phyloP scores from a whole-genome alignment of 2,329 filamentous ascomycete genomes.

The Myriosclerotinia scirpicola region DNA sequence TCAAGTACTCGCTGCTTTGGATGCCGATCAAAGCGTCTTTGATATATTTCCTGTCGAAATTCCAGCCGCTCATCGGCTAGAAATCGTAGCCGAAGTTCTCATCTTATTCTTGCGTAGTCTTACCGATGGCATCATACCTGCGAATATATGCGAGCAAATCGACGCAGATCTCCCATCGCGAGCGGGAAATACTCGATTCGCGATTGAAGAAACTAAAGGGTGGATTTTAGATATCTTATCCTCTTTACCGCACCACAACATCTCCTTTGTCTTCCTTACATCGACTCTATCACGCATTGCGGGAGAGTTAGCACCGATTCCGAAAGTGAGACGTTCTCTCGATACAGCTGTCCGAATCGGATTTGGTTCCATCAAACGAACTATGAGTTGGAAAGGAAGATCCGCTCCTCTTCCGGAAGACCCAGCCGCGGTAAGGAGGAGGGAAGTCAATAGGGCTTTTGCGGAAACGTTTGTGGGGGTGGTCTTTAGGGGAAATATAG shows the following conservation, averaged over 20 bases:
- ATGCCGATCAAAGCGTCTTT: conserved; percentile 63
- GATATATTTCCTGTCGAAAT: conserved; percentile 63
- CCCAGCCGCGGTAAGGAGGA: conserved; percentile 53
- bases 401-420: conserved; percentile 43
- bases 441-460: conserved; percentile 59
- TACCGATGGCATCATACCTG: conserved; percentile 75
- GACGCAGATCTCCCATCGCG: conserved; percentile 54
- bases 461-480: conserved; percentile 64
- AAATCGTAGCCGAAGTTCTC: conserved; percentile 70
- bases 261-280: conserved; percentile 84
- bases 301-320: conserved; percentile 52
- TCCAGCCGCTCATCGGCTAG: conserved; percentile 66
- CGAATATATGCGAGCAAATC: conserved; percentile 67
- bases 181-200: conserved; percentile 46
- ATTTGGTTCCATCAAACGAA: conserved; percentile 33
- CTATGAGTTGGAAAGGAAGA: conserved; percentile 37
- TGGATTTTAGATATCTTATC: conserved; percentile 73
- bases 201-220: conserved; percentile 56
- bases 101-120: conserved; percentile 73
- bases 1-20: conserved; percentile 64
- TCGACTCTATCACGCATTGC: conserved; percentile 67
- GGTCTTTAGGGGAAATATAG: conserved; percentile 55
- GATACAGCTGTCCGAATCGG: conserved; percentile 30
- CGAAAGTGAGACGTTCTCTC: conserved; percentile 27
- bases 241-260: conserved; percentile 73